Conservation (phyloP, 192 early-diverging fungal genomes). For the Phycomyces nitens region DNA sequence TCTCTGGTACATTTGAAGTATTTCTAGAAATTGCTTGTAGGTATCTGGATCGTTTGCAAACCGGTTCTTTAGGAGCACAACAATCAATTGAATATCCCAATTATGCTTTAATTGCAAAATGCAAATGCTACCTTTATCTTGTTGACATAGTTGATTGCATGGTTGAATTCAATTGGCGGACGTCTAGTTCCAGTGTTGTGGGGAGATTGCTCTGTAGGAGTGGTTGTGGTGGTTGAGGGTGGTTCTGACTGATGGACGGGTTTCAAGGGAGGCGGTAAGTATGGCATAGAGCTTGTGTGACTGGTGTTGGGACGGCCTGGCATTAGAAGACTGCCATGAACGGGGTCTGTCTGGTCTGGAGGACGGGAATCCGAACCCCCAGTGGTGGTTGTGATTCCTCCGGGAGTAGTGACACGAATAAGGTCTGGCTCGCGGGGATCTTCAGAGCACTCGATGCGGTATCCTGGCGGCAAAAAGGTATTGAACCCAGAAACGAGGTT, state of each 20-base stretch:
- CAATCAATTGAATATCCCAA: no score
- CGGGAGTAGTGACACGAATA: constrained; percentile 88
- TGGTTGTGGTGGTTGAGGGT: neutral
- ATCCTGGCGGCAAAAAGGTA: constrained; percentile 96
- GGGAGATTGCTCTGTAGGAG: neutral
- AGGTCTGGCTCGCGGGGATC: constrained; percentile 67
- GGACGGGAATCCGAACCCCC: constrained; percentile 29
- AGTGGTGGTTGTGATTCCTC: constrained; percentile 54
- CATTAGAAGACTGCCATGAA: neutral
- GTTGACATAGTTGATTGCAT: constrained; percentile 99
- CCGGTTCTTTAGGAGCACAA: constrained; percentile 60
- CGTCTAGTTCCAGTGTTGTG: constrained; percentile 12
- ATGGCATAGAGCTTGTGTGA: neutral
- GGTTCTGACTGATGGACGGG: neutral
- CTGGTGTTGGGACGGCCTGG: neutral
- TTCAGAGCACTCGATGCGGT: constrained; percentile 86
- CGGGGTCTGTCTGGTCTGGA: neutral
- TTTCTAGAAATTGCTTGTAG: constrained; percentile 96
- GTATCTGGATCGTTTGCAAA: constrained; percentile 89
- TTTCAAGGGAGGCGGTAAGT: neutral
- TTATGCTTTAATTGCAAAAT: no score
- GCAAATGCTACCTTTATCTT: constrained; percentile 81
- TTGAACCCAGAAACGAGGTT: constrained; percentile 95
- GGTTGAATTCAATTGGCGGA: constrained; percentile 92
- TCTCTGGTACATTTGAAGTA: constrained; percentile 95